phyloP scores from a whole-genome alignment of 2,329 filamentous ascomycete species.

The Colletotrichum phormii region DNA sequence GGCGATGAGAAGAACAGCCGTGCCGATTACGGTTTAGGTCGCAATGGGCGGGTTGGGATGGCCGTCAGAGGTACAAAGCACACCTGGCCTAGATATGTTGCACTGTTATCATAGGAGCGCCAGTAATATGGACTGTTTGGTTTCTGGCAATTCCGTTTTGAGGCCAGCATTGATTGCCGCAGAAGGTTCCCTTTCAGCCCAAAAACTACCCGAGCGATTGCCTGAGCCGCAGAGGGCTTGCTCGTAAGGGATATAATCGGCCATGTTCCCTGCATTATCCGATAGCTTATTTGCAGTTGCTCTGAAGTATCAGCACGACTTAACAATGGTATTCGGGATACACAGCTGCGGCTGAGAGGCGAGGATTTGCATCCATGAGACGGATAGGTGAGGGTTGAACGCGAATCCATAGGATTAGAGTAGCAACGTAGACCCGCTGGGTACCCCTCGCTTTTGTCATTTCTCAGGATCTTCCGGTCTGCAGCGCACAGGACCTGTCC shows the following conservation, averaged over 20 bases:
- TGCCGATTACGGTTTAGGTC: constrained; percentile 7
- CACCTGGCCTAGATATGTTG: background rate
- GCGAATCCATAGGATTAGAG: constrained; percentile 14
- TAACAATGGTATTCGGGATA: background rate
- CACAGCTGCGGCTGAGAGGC: background rate
- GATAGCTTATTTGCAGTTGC: background rate
- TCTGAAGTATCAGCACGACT: background rate
- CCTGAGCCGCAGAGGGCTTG: background rate
- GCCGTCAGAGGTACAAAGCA: background rate
- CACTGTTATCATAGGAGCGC: constrained; percentile 8
- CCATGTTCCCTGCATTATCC: background rate
- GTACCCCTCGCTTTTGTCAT: constrained; percentile 18
- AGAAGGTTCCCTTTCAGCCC: background rate
- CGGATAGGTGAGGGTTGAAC: background rate
- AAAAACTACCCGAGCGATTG: background rate
- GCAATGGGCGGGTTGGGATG: constrained; percentile 6
- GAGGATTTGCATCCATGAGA: constrained; percentile 3
- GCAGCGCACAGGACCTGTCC: constrained; percentile 3
- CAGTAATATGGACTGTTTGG: background rate
- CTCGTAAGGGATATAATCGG: background rate
- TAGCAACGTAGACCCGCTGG: constrained; percentile 12
- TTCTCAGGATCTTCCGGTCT: constrained; percentile 25
- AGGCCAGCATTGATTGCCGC: background rate
- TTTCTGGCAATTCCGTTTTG: background rate
- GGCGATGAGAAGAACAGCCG: background rate